Base-by-base conservation (phyloP, 164 flowering plant species). In the Stephania cephalantha region DNA sequence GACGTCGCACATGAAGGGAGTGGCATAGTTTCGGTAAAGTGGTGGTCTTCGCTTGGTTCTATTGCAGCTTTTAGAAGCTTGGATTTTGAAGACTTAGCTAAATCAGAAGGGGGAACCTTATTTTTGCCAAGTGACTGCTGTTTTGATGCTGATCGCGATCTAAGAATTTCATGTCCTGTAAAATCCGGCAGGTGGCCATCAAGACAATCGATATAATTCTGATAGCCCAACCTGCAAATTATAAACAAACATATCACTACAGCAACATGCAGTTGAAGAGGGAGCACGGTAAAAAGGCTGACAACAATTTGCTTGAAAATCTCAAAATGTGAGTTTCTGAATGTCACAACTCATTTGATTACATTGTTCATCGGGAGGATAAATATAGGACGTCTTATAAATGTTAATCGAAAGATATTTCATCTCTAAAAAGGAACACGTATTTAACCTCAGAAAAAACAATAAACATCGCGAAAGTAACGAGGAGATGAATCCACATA, bases 61-160 rank as follows among this genome's bases (percentile, higher is more conserved):
- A 71, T 25, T 45, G 76, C 46, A 30, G 75, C 78, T 81, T 77
- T 88, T 52, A 10, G 74, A 46, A 72, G 65, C 82, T 90, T 92
- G 9, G 89, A 82, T 77, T 87, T 91, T 30, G 92, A 73, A 35
- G 86, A 81, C 80, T 78, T 92, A n/a, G 20, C 22, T 3, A 85
- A 77, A 12, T 94, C 98, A 15, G 87, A 76, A 44, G 73, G 42
- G 17, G 81, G 46, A 18, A 85, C 85, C 82, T 90, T 95, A 80
- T 90, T 94, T 79, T 93, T 93, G 53, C 97, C 97, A 76, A 80
- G 52, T 15, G 79, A 68, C 68, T 81, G 89, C 55, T 82, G 71
- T 76, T 90, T 91, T 1, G 82, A 69, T 13, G 81, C 75, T 22
- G 84, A 68, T 29, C 89, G 86, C 58, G 84, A 77, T 80, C 81